Evolutionary conservation across 2,329 filamentous ascomycete species (phyloP).

Genomic region (Dothistroma pini): DNA sequence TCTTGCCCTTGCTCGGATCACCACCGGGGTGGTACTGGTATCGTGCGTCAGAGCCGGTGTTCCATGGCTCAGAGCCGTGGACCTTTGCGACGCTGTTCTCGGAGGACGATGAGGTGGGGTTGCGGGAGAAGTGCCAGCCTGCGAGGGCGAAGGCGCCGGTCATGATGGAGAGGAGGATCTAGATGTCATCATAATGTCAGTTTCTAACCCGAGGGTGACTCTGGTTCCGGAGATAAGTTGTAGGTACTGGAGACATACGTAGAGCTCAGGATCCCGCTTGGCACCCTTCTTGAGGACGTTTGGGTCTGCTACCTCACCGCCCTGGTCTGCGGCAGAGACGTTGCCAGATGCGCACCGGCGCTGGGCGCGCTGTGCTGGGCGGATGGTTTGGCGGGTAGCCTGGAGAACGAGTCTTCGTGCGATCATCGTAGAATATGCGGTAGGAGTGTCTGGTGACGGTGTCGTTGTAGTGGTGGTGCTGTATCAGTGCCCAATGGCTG

Average conservation of each 20-base stretch:
- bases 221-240: not conserved
- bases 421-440: slow-evolving; percentile 45
- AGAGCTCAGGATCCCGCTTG: slow-evolving; percentile 70
- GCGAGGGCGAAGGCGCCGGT: slow-evolving; percentile 80
- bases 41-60: slow-evolving; percentile 61
- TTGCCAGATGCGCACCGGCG: slow-evolving; percentile 40
- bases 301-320: slow-evolving; percentile 39
- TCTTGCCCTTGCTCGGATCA: slow-evolving; percentile 68
- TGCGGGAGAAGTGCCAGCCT: slow-evolving; percentile 83
- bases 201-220: slow-evolving; percentile 10
- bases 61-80: slow-evolving; percentile 84
- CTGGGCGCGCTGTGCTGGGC: slow-evolving; percentile 28
- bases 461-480: slow-evolving; percentile 3
- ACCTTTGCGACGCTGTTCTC: slow-evolving; percentile 73
- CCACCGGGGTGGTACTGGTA: slow-evolving; percentile 73
- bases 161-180: slow-evolving; percentile 94
- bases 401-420: slow-evolving; percentile 45
- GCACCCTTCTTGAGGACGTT: slow-evolving; percentile 59
- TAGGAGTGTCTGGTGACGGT: not conserved
- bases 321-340: slow-evolving; percentile 40
- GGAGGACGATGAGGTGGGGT: slow-evolving; percentile 79
- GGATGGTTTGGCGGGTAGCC: slow-evolving; percentile 39
- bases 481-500: slow-evolving; percentile 4
- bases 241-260: slow-evolving; percentile 49
- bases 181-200: slow-evolving; percentile 12